Conservation (phyloP, 768 basidiomycete genomes). For the Russula sp. region DNA sequence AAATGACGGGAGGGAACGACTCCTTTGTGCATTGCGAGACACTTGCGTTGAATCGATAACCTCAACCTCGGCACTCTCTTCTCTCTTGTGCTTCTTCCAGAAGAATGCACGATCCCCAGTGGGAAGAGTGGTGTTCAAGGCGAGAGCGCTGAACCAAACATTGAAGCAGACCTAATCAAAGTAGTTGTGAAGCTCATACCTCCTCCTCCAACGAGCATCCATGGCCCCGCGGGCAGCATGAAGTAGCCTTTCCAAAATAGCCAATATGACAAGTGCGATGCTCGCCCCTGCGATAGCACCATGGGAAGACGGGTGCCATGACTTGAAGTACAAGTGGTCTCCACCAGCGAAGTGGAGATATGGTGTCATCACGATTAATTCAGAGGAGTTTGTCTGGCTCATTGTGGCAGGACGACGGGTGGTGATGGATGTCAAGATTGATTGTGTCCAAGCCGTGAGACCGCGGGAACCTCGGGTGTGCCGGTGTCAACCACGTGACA, state of each 20-base stretch:
- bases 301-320: slow-evolving; percentile 62
- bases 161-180: neutral
- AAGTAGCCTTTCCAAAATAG: slow-evolving; percentile 68
- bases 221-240: slow-evolving; percentile 52
- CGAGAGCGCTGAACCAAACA: slow-evolving; percentile 7
- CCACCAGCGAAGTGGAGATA: slow-evolving; percentile 68
- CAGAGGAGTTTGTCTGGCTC: slow-evolving; percentile 15
- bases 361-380: slow-evolving; percentile 52
- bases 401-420: neutral
- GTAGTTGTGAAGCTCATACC: slow-evolving; percentile 39
- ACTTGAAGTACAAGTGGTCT: slow-evolving; percentile 63
- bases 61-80: neutral
- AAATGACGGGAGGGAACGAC: slow-evolving; percentile 59
- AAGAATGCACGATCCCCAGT: neutral
- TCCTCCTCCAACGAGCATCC: slow-evolving; percentile 56
- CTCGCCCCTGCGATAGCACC: slow-evolving; percentile 76
- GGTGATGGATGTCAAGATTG: neutral
- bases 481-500: too few species aligned
- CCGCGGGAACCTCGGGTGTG: too few species aligned
- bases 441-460: neutral
- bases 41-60: neutral
- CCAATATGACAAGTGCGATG: slow-evolving; percentile 64
- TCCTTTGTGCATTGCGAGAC: slow-evolving; percentile 21
- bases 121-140: neutral
- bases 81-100: slow-evolving; percentile 6